These are phyloP conservation scores for Luzula sylvatica DNA, from an alignment of 176 grass and related monocot genomes.

Conservation along the genomic window DNA sequence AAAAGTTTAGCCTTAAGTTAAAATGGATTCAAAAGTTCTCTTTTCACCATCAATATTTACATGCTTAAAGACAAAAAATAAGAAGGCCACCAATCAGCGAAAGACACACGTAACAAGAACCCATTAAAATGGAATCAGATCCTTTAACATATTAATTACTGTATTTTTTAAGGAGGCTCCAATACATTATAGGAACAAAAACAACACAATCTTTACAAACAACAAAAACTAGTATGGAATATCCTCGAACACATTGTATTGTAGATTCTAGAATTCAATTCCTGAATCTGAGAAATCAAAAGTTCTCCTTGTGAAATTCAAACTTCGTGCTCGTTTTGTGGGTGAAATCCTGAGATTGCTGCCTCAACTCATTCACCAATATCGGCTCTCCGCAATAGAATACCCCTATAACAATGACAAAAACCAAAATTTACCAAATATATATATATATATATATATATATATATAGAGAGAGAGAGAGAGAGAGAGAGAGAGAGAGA, in stretches of 20 bases:
- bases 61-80: too few species aligned
- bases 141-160: too few species aligned
- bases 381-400: constrained; percentile 93
- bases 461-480: background rate
- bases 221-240: too few species aligned
- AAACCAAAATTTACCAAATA: background rate
- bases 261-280: background rate
- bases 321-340: constrained; percentile 85
- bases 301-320: constrained; percentile 97
- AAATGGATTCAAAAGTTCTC: too few species aligned
- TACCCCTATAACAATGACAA: constrained; percentile 52
- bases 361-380: constrained; percentile 51
- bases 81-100: too few species aligned
- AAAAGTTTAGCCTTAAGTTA: too few species aligned
- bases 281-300: constrained; percentile 26
- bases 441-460: background rate
- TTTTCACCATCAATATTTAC: too few species aligned
- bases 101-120: too few species aligned
- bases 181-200: background rate
- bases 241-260: too few species aligned
- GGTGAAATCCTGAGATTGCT: constrained; percentile 72
- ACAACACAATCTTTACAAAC: constrained; percentile 3
- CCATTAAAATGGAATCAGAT: too few species aligned
- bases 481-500: constrained; percentile 7
- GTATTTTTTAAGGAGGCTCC: background rate